Base-by-base conservation (phyloP, 2,329 filamentous ascomycete genomes). In the Coccinonectria pachysandricola region DNA sequence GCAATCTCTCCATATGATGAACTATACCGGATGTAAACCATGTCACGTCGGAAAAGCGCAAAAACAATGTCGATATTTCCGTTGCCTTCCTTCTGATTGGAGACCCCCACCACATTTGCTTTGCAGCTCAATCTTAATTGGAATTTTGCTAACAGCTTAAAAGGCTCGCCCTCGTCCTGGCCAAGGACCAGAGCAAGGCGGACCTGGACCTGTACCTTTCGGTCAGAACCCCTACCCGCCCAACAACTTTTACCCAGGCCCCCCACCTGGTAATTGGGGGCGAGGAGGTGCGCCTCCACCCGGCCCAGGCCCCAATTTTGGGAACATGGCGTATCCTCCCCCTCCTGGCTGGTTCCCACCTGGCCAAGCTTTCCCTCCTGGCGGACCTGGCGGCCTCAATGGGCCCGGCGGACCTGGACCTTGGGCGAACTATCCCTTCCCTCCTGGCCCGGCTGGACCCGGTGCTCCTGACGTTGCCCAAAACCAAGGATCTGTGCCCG, bases 81-180 rank as follows among this genome's bases (percentile, higher is more conserved):
- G 87, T 94, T 95, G 87, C 86, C 87, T 95, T 95, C 87, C 87
- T 95, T 94, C 86, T 95, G 86, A 94, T 76, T 23, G 37, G 38
- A 44, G 32, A 35, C 34, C 24, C 10, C 23, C 28, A 27, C 20
- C 30, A 11, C 14, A 19, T 17, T 26, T 30, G n/a, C n/a, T n/a
- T n/a, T n/a, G n/a, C n/a, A n/a, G n/a, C n/a, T n/a, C n/a, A n/a
- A n/a, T n/a, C n/a, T n/a, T n/a, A n/a, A n/a, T n/a, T n/a, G n/a
- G n/a, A n/a, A n/a, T n/a, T n/a, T n/a, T n/a, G n/a, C n/a, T n/a
- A n/a, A n/a, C n/a, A n/a, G n/a, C n/a, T n/a, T n/a, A n/a, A 49
- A 40, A 57, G 65, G 60, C 40, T 62, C 55, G 57, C 34, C 41
- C 54, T 39, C 53, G 56, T 21, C 54, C 51, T 32, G 48, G 44